Evolutionary conservation across 1,284 basidiomycete genomes (phyloP).

Genomic region (Moesziomyces parantarcticus): DNA sequence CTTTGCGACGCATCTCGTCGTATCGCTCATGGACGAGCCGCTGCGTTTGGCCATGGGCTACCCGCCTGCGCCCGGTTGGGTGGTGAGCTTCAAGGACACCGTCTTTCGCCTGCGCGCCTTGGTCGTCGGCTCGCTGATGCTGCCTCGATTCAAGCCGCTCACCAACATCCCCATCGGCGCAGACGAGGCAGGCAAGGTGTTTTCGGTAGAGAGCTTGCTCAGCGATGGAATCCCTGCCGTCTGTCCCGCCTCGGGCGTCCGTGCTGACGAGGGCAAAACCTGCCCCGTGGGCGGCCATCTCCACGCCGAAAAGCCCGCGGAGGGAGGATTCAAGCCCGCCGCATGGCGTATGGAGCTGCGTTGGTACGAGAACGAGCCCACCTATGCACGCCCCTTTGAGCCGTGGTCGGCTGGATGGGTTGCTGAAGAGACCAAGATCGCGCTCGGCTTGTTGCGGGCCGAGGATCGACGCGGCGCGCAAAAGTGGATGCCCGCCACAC

Average conservation of each 20-base stretch:
- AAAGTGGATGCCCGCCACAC: conserved; percentile 23
- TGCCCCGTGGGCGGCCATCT: conserved; percentile 46
- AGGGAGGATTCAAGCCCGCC: conserved; percentile 14
- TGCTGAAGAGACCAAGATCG: conserved; percentile 23
- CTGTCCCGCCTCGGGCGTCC: conserved; percentile 43
- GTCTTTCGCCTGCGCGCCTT: conserved; percentile 10
- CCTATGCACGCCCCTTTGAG: conserved; percentile 28
- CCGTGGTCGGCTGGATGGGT: conserved; percentile 17
- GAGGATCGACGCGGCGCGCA: conserved; percentile 31
- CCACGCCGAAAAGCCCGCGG: conserved; percentile 1
- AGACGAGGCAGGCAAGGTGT: conserved; percentile 22
- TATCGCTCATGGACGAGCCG: conserved; percentile 37
- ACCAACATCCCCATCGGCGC: conserved; percentile 25
- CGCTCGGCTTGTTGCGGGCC: conserved; percentile 9
- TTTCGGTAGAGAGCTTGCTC: conserved; percentile 28
- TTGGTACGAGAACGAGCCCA: conserved; percentile 50
- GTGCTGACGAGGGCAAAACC: conserved; percentile 26
- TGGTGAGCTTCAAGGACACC: conserved; percentile 20
- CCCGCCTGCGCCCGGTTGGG: conserved; percentile 11
- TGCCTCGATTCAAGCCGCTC: conserved; percentile 23
- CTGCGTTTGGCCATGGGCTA: conserved; percentile 38
- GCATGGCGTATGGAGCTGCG: conserved; percentile 36
- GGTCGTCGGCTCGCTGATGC: conserved; percentile 12
- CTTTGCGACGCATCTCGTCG: conserved; percentile 25
- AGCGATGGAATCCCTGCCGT: conserved; percentile 28